These are phyloP conservation scores for Pichia sp. DNA, from an alignment of 1,139 yeast genomes.

Conservation along the genomic window DNA sequence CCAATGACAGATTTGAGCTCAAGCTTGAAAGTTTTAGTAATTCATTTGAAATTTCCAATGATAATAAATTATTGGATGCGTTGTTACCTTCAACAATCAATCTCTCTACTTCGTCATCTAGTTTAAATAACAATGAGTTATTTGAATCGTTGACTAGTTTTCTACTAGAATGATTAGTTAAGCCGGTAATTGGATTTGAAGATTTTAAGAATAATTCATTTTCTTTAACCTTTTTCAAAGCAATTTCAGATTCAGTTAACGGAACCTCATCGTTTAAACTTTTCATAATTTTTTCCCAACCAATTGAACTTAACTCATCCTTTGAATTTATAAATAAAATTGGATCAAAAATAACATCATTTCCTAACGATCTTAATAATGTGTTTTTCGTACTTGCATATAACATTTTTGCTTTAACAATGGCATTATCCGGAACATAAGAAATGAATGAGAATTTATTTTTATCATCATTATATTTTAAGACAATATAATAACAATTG, in stretches of 20 bases:
- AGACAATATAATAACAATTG: conserved; percentile 55
- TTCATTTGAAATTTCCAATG: conserved; percentile 2
- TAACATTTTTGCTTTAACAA: conserved; percentile 81
- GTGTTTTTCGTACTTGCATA: conserved; percentile 88
- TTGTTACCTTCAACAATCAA: background rate
- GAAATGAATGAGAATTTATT: conserved; percentile 50
- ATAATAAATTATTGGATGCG: background rate
- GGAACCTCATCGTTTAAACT: conserved; percentile 38
- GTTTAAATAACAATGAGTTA: conserved; percentile 18
- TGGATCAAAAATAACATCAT: conserved; percentile 48
- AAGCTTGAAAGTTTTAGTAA: conserved; percentile 17
- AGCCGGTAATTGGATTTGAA: background rate
- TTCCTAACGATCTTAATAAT: conserved; percentile 56
- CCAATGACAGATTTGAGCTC: conserved; percentile 24
- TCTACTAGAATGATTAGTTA: background rate
- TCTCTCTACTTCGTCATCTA: conserved; percentile 1
- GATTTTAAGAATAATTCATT: conserved; percentile 3
- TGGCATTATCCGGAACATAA: conserved; percentile 81
- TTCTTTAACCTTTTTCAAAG: conserved; percentile 29
- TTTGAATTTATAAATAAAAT: conserved; percentile 48
- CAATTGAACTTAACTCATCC: conserved; percentile 51
- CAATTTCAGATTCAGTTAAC: conserved; percentile 56
- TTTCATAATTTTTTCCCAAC: conserved; percentile 39
- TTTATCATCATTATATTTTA: conserved; percentile 33
- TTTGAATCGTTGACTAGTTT: conserved; percentile 21